phyloP scores from a whole-genome alignment of 1,139 yeast genomes.

The Candida tropicalis region DNA sequence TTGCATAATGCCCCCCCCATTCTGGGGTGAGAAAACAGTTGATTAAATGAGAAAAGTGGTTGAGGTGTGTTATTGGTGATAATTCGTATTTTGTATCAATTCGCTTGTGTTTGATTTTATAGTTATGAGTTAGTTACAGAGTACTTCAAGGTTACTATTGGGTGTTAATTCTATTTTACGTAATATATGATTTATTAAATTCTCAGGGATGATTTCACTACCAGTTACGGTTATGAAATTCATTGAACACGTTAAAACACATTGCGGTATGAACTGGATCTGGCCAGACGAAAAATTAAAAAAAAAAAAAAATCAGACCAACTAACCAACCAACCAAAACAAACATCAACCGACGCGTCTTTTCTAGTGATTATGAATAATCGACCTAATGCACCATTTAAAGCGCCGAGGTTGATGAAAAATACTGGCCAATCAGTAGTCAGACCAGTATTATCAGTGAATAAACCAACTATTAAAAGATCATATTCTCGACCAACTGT shows the following conservation, averaged over 20 bases:
- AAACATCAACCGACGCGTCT: neutral
- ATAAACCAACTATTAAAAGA: neutral
- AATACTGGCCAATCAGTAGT: slow-evolving; percentile 1
- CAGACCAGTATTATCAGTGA: neutral
- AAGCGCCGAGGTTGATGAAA: slow-evolving; percentile 32
- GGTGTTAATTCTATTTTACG: neutral
- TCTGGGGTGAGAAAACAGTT: too few relatives aligned
- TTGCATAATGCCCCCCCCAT: too few relatives aligned
- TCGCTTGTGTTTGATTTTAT: too few relatives aligned
- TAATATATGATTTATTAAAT: slow-evolving; percentile 3
- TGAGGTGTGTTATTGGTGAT: too few relatives aligned
- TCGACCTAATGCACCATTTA: slow-evolving; percentile 37
- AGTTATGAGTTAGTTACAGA: too few relatives aligned
- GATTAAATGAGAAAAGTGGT: too few relatives aligned
- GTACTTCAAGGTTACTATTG: neutral
- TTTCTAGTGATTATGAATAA: slow-evolving; percentile 16
- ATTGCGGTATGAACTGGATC: too few relatives aligned
- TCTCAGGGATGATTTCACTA: too few relatives aligned
- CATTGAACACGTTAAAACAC: too few relatives aligned
- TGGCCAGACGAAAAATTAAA: neutral
- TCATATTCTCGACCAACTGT: neutral
- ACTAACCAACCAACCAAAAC: too few relatives aligned
- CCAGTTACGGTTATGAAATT: too few relatives aligned
- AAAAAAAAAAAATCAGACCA: slow-evolving; percentile 2
- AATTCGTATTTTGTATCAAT: too few relatives aligned